A percentile compares a stretch with the other conserved stretches of the same genome.
Conservation (phyloP, 2,329 filamentous ascomycete genomes). For the Penicillium sp. region DNA sequence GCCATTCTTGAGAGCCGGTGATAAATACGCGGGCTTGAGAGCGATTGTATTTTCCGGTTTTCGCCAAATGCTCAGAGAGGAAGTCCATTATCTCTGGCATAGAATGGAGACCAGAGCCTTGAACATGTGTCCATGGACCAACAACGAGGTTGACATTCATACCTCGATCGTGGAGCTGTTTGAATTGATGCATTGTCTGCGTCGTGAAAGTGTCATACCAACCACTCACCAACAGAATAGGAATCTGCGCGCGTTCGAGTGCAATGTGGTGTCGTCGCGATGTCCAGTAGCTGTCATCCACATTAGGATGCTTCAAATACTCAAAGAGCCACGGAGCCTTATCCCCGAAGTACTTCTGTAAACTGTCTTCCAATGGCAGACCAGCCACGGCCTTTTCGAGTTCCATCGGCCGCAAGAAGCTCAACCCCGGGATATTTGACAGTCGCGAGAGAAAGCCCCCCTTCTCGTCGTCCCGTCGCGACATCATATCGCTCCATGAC, state of each 20-base stretch:
- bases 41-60: constrained; percentile 15
- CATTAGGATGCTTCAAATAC: constrained; percentile 15
- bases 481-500: constrained; percentile 21
- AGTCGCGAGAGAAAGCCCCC: constrained; percentile 11
- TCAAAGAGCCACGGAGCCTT: constrained; percentile 22
- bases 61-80: constrained; percentile 16
- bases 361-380: constrained; percentile 14
- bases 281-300: constrained; percentile 17
- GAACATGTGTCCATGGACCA: constrained; percentile 23
- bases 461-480: constrained; percentile 6
- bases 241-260: constrained; percentile 16
- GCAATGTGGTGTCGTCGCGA: constrained; percentile 11
- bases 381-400: constrained; percentile 11
- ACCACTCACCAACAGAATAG: constrained; percentile 18
- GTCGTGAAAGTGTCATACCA: constrained; percentile 22
- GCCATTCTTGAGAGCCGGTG: constrained; percentile 19
- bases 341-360: constrained; percentile 15
- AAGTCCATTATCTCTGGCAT: constrained; percentile 21
- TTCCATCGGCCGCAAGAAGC: constrained; percentile 14
- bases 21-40: constrained; percentile 11
- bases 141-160: constrained; percentile 18
- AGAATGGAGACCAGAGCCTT: constrained; percentile 15
- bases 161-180: constrained; percentile 6
- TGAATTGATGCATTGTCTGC: constrained; percentile 19
- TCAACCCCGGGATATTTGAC: constrained; percentile 13